phyloP scores from a whole-genome alignment of 2,329 filamentous ascomycete genomes.

The Sphaerulina vaccinii region DNA sequence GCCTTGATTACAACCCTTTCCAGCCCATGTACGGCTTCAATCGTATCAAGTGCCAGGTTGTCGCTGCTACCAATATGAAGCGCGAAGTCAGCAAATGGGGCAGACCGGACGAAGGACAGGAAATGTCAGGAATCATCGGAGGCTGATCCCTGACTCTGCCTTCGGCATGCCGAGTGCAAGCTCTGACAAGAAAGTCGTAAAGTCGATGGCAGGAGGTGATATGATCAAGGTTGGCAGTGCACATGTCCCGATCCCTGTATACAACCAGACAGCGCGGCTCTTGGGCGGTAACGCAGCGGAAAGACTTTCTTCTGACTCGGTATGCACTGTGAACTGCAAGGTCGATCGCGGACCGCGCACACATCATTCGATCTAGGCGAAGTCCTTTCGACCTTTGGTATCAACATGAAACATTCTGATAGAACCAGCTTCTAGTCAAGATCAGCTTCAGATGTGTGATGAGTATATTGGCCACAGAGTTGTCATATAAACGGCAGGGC shows the following conservation, averaged over 20 bases:
- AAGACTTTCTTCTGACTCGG: not conserved
- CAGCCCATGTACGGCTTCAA: not conserved
- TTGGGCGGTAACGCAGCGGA: conserved; percentile 8
- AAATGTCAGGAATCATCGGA: not conserved
- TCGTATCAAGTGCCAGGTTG: not conserved
- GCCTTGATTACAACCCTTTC: not conserved
- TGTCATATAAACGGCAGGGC: too few relatives aligned
- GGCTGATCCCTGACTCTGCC: not conserved
- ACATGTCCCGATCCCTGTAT: conserved; percentile 4
- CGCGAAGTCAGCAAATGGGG: not conserved
- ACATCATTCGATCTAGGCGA: too few relatives aligned
- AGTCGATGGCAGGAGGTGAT: conserved; percentile 1
- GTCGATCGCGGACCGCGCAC: too few relatives aligned
- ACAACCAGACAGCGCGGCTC: conserved; percentile 7
- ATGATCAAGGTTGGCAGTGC: not conserved
- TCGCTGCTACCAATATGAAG: not conserved
- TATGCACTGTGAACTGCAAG: not conserved
- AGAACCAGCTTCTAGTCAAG: too few relatives aligned
- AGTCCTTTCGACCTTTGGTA: too few relatives aligned
- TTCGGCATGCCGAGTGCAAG: conserved; percentile 8
- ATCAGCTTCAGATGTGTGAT: too few relatives aligned
- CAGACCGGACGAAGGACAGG: conserved; percentile 65
- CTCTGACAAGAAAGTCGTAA: not conserved
- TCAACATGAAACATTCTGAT: too few relatives aligned
- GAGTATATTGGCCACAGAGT: too few relatives aligned